These are phyloP conservation scores for Filobasidium wieringae DNA, from an alignment of 768 basidiomycete genomes.

Conservation along the genomic window DNA sequence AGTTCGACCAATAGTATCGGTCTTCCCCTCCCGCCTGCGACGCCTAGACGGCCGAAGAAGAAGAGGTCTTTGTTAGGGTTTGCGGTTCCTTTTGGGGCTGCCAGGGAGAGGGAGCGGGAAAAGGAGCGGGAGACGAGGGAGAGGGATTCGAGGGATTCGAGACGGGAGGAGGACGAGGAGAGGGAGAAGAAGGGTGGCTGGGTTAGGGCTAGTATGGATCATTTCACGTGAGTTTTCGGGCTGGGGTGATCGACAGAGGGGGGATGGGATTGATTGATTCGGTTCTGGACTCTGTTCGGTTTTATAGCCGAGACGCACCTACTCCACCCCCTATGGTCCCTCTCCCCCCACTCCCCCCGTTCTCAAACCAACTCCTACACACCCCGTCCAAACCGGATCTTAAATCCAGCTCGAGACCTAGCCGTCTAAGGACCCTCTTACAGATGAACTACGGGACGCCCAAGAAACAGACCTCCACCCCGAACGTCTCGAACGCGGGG, in stretches of 20 bases:
- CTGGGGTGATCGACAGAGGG: background rate
- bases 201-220: background rate
- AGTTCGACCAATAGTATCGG: background rate
- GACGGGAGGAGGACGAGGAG: background rate
- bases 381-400: background rate
- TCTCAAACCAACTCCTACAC: background rate
- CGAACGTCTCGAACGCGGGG: no score
- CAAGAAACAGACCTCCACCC: background rate
- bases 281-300: no score
- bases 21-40: background rate
- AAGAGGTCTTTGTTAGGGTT: background rate
- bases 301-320: background rate
- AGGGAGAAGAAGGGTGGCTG: background rate
- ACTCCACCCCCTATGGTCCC: background rate
- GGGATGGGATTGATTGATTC: background rate
- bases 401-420: background rate
- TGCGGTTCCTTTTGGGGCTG: no score
- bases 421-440: background rate
- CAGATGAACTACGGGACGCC: background rate
- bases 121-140: background rate
- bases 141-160: background rate
- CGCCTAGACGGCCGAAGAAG: background rate
- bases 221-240: background rate
- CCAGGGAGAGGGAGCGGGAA: no score
- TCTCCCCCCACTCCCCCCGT: background rate